These are phyloP conservation scores for Sisymbrium altissimum DNA, from an alignment of 345 rosid genomes.

Conservation along the genomic window DNA sequence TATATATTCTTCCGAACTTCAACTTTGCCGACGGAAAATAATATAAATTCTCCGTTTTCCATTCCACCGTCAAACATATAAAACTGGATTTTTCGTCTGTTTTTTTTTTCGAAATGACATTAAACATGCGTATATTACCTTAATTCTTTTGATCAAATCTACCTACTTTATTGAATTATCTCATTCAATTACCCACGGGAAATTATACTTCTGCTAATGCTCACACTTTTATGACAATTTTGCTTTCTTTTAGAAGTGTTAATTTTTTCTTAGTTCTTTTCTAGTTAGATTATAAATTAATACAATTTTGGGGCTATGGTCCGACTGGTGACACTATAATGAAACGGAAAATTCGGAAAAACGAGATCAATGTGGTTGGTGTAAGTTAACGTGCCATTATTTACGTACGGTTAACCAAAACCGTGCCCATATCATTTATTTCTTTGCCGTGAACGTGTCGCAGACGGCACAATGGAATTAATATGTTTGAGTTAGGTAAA, in stretches of 20 bases:
- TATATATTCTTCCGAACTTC: neutral
- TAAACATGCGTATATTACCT: conserved; percentile 6
- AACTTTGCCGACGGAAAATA: conserved; percentile 23
- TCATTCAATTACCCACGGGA: neutral
- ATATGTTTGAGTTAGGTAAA: neutral
- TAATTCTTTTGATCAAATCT: neutral
- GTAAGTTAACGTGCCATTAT: neutral
- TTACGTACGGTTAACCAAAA: neutral
- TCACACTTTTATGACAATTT: neutral
- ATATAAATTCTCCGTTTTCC: neutral
- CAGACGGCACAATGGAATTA: neutral
- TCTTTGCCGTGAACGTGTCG: neutral
- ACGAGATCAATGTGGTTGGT: no score
- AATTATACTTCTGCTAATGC: neutral
- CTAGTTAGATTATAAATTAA: neutral
- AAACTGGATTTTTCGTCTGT: neutral
- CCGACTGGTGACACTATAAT: no score
- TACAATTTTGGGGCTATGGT: neutral
- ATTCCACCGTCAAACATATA: conserved; percentile 31
- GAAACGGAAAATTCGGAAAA: no score
- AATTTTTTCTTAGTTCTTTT: neutral
- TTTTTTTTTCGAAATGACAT: neutral
- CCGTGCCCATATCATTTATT: neutral
- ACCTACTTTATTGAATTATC: neutral
- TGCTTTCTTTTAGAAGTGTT: neutral